Base-by-base conservation (phyloP, 306 rosid genomes). In the Lathyrus tuberosus region DNA sequence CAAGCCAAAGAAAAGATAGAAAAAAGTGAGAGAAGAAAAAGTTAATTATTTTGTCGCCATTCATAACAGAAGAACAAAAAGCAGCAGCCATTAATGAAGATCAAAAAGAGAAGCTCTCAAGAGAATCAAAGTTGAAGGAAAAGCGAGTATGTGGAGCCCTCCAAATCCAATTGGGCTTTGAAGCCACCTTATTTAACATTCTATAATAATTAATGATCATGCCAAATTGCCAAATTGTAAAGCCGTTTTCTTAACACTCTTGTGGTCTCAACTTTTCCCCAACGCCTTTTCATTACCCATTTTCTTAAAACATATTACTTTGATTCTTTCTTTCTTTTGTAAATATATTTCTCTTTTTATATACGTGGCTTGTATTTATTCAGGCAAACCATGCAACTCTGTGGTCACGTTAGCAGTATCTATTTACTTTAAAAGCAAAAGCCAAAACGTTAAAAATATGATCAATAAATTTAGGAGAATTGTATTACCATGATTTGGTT, bases 81-180 rank as follows among this genome's bases (percentile, higher is more conserved):
- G 40, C 2, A 57, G 20, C 40, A 13, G 62, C 40, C 62, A 57
- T 13, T 3, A 56, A 28, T 28, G 4, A 28, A 75, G 5, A 44
- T 43, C 0, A 9, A 14, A 57, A 14, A 75, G 33, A 4, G 11
- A 31, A 41, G 48, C 22, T 65, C 42, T 41, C 3, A 17, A 10
- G 42, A 56, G 30, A 64, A 53, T 30, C 26, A 17, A 47, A 71
- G 17, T 64, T 64, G 66, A 11, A 63, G 35, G 18, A 5, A 66
- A 74, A 56, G 60, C 4, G 4, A 30, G 16, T 31, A 46, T 5
- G 46, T 74, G 67, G 72, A 65, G 28, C 56, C 61, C 68, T 49
- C 12, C 2, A 17, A 49, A 49, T 58, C 26, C 61, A 46, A 33
- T 46, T 67, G 43, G 12, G 53, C 40, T 73, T 54, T 8, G n/a